Percentiles rank a stretch among this genome's conserved stretches.
Evolutionary conservation across 192 early-diverging fungal genomes (phyloP).

Genomic region (Coemansia sp.): DNA sequence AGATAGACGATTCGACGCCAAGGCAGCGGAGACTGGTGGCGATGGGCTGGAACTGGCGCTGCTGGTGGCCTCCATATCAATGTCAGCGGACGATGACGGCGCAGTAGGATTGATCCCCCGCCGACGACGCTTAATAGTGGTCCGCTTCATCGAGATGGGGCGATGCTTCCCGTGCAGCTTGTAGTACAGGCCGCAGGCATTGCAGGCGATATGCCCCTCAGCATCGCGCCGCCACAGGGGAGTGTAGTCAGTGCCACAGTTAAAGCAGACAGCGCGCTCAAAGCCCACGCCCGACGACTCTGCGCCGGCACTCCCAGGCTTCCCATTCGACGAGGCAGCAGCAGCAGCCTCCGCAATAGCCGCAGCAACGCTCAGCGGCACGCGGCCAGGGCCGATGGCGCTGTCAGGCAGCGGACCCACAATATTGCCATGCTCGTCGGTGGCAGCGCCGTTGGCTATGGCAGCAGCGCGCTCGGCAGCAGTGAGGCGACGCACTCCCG

Average conservation of each 20-base stretch:
- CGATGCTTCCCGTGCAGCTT: constrained; percentile 77
- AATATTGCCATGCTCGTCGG: constrained; percentile 52
- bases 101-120: constrained; percentile 43
- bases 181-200: constrained; percentile 92
- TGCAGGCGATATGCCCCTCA: constrained; percentile 76
- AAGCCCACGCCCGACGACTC: neutral
- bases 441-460: constrained; percentile 51
- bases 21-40: neutral
- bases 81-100: neutral
- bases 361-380: constrained; percentile 37
- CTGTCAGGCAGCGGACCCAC: constrained; percentile 44
- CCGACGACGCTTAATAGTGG: constrained; percentile 70
- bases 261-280: constrained; percentile 57
- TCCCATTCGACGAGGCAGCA: neutral
- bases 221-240: constrained; percentile 79
- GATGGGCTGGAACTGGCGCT: constrained; percentile 22
- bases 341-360: constrained; percentile 19
- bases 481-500: constrained; percentile 30
- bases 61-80: constrained; percentile 4
- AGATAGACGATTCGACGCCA: neutral
- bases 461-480: constrained; percentile 52
- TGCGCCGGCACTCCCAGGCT: too few relatives aligned
- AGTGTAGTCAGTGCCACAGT: constrained; percentile 72
- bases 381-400: constrained; percentile 31
- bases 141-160: constrained; percentile 76